These are phyloP conservation scores for Saccharomyces hybrid DNA, from an alignment of 1,139 yeast species.

Conservation along the genomic window DNA sequence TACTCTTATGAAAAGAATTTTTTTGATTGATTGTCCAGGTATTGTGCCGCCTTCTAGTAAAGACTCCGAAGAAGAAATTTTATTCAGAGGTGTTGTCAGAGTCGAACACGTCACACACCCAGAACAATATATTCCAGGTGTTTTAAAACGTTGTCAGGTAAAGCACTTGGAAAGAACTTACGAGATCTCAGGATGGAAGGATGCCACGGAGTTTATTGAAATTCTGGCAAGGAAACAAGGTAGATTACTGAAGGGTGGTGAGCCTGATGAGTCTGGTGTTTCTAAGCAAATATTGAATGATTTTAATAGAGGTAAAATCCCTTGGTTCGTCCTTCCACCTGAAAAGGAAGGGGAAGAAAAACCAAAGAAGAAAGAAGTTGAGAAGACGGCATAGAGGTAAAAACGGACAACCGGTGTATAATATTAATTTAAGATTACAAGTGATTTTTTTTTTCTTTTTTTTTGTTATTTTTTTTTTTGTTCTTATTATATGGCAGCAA, in stretches of 20 bases:
- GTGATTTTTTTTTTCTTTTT: conserved; percentile 6
- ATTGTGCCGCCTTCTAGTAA: conserved; percentile 92
- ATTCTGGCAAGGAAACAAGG: conserved; percentile 89
- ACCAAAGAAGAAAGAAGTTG: conserved; percentile 1
- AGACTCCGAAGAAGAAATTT: conserved; percentile 87
- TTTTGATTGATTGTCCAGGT: conserved; percentile 96
- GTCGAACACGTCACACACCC: conserved; percentile 95
- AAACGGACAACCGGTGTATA: conserved; percentile 4
- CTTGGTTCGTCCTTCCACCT: conserved; percentile 97
- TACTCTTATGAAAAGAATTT: conserved; percentile 91
- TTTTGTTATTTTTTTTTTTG: background rate
- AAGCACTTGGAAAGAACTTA: conserved; percentile 94
- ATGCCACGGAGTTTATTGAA: conserved; percentile 79
- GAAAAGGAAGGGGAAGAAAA: conserved; percentile 45
- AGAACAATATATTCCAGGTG: conserved; percentile 89
- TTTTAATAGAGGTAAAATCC: conserved; percentile 94
- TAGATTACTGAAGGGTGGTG: conserved; percentile 91
- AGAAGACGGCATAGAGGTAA: background rate
- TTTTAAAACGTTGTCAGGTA: conserved; percentile 76
- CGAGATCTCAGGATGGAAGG: conserved; percentile 87
- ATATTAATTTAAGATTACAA: conserved; percentile 2
- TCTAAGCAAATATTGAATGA: conserved; percentile 87
- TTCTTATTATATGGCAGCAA: background rate
- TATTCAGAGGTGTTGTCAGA: conserved; percentile 95
- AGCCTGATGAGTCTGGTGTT: conserved; percentile 92